These are phyloP conservation scores for Dalbergia cultrata DNA, from an alignment of 306 rosid genomes.

Conservation along the genomic window DNA sequence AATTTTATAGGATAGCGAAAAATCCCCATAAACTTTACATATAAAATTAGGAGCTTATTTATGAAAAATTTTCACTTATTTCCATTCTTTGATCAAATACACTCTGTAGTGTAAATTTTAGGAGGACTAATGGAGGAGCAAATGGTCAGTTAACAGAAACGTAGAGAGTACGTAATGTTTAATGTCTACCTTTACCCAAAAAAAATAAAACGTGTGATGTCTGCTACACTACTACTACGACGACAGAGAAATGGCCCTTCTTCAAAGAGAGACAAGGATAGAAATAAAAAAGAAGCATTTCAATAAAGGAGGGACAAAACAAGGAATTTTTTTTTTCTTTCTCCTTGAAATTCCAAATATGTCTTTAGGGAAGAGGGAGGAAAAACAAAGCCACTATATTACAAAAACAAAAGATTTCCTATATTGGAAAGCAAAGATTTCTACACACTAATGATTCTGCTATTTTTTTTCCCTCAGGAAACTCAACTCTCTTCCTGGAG, in stretches of 20 bases:
- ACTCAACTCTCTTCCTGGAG: not conserved
- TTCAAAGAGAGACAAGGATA: not conserved
- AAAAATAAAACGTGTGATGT: too few relatives aligned
- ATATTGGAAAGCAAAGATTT: not conserved
- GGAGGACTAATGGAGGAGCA: not conserved
- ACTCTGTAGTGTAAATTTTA: not conserved
- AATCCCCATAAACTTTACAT: not conserved
- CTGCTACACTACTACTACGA: not conserved
- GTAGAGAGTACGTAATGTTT: not conserved
- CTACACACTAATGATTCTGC: not conserved
- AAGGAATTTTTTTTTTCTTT: not conserved
- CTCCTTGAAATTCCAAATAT: not conserved
- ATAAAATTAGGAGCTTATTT: too few relatives aligned
- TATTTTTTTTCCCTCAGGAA: not conserved
- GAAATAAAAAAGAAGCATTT: not conserved
- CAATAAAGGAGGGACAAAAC: not conserved
- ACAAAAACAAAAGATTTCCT: not conserved
- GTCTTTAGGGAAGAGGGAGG: not conserved
- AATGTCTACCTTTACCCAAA: not conserved
- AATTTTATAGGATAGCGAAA: too few relatives aligned
- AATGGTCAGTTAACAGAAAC: not conserved
- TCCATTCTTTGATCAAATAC: too few relatives aligned
- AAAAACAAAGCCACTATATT: not conserved
- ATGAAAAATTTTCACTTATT: too few relatives aligned
- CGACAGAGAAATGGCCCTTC: not conserved